Percentiles rank a stretch among this genome's conserved stretches.
These are phyloP conservation scores for Calonectria pauciramosa DNA, from an alignment of 2,329 filamentous ascomycete genomes.

Conservation along the genomic window DNA sequence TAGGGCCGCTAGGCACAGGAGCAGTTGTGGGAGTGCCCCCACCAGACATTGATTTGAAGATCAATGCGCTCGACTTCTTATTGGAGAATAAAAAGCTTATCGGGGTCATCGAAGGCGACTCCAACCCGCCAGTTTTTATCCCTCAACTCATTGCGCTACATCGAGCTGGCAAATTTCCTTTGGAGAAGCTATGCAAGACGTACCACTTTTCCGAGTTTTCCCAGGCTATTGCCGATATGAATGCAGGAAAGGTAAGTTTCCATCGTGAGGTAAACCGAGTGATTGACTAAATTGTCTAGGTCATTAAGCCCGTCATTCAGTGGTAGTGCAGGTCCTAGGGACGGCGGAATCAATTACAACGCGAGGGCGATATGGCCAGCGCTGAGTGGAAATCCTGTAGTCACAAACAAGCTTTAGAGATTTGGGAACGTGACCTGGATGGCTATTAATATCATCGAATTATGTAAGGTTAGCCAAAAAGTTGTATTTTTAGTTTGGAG, in stretches of 20 bases:
- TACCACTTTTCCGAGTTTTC: slow-evolving; percentile 18
- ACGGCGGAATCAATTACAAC: too few relatives aligned
- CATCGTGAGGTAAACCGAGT: too few relatives aligned
- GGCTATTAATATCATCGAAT: too few relatives aligned
- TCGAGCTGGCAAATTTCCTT: slow-evolving; percentile 10
- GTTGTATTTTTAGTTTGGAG: not conserved
- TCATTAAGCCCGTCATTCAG: slow-evolving; percentile 8
- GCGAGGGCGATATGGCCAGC: too few relatives aligned
- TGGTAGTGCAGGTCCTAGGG: too few relatives aligned
- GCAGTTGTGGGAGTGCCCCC: slow-evolving; percentile 25
- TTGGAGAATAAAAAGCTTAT: slow-evolving; percentile 14
- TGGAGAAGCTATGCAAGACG: slow-evolving; percentile 19
- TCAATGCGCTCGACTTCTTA: slow-evolving; percentile 12
- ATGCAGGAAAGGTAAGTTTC: slow-evolving; percentile 20
- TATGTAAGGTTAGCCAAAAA: not conserved
- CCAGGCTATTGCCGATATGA: not conserved
- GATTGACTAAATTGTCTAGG: not conserved
- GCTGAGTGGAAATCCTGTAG: too few relatives aligned
- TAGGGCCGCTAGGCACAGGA: slow-evolving; percentile 24
- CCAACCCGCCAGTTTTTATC: slow-evolving; percentile 22
- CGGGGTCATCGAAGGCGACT: slow-evolving; percentile 15
- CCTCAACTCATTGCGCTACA: slow-evolving; percentile 18
- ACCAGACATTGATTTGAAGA: slow-evolving; percentile 1
- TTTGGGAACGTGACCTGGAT: too few relatives aligned
- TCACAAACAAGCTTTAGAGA: too few relatives aligned